These are phyloP conservation scores for Akanthomyces uredinophilus DNA, from an alignment of 2,329 filamentous ascomycete genomes.

Conservation along the genomic window DNA sequence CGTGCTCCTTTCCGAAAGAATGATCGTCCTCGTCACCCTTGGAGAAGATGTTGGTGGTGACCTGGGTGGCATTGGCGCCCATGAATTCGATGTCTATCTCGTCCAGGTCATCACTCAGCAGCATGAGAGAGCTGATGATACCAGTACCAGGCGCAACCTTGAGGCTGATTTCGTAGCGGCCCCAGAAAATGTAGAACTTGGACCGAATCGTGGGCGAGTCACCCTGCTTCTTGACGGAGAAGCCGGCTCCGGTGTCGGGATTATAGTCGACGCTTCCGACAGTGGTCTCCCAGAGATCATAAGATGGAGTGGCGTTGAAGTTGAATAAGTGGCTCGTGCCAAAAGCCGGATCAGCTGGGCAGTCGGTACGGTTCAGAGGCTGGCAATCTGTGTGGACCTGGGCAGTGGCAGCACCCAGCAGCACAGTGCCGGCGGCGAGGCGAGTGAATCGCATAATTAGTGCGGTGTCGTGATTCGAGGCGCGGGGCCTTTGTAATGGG, in stretches of 20 bases:
- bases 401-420: slow-evolving; percentile 49
- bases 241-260: slow-evolving; percentile 58
- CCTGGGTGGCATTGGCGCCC: slow-evolving; percentile 58
- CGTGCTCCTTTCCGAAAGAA: slow-evolving; percentile 58
- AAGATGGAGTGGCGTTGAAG: slow-evolving; percentile 58
- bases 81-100: slow-evolving; percentile 86
- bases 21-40: slow-evolving; percentile 62
- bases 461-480: background rate
- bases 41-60: slow-evolving; percentile 73
- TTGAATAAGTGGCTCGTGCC: slow-evolving; percentile 56
- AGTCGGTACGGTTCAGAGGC: slow-evolving; percentile 62
- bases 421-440: slow-evolving; percentile 30
- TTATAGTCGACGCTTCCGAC: slow-evolving; percentile 61
- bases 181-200: slow-evolving; percentile 82
- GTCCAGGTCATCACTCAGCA: slow-evolving; percentile 78
- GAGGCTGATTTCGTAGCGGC: slow-evolving; percentile 70
- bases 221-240: slow-evolving; percentile 64
- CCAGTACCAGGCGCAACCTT: slow-evolving; percentile 70
- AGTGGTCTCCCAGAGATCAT: slow-evolving; percentile 63
- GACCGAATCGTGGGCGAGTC: slow-evolving; percentile 76
- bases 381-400: slow-evolving; percentile 78
- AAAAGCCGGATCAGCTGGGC: slow-evolving; percentile 67
- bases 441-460: slow-evolving; percentile 24
- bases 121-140: slow-evolving; percentile 76
- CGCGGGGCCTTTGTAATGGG: background rate